These are phyloP conservation scores for Pisolithus microcarpus DNA, from an alignment of 768 basidiomycete species.

Conservation along the genomic window DNA sequence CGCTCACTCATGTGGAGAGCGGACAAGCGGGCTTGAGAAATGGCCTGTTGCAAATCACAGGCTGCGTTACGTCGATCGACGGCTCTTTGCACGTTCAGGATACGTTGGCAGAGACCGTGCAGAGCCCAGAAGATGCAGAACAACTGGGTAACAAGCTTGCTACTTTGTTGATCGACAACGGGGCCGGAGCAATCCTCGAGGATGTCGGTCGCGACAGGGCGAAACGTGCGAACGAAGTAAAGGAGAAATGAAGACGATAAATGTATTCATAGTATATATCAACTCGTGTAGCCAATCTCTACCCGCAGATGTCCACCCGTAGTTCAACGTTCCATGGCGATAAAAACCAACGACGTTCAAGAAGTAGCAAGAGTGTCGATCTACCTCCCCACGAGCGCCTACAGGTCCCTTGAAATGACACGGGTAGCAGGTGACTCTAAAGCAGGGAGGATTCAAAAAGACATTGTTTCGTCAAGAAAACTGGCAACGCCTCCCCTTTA, in stretches of 20 bases:
- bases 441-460: conserved; percentile 37
- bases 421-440: conserved; percentile 67
- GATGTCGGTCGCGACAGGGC: conserved; percentile 71
- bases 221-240: conserved; percentile 37
- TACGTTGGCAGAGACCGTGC: conserved; percentile 46
- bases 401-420: conserved; percentile 34
- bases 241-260: conserved; percentile 13
- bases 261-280: background rate
- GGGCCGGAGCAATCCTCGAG: conserved; percentile 74
- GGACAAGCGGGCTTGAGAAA: conserved; percentile 27
- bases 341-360: conserved; percentile 9
- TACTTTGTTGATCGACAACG: conserved; percentile 51
- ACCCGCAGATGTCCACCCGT: conserved; percentile 15
- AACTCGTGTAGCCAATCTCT: background rate
- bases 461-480: conserved; percentile 1
- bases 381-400: conserved; percentile 71
- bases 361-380: conserved; percentile 29
- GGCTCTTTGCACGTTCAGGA: conserved; percentile 69
- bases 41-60: conserved; percentile 55
- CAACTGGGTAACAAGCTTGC: conserved; percentile 63
- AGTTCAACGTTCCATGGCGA: conserved; percentile 13
- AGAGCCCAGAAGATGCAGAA: conserved; percentile 54
- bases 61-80: conserved; percentile 78
- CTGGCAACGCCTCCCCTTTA: too few relatives aligned
- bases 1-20: conserved; percentile 29